Conservation (phyloP, 2,329 filamentous ascomycete genomes). For the Penicillium sp. region DNA sequence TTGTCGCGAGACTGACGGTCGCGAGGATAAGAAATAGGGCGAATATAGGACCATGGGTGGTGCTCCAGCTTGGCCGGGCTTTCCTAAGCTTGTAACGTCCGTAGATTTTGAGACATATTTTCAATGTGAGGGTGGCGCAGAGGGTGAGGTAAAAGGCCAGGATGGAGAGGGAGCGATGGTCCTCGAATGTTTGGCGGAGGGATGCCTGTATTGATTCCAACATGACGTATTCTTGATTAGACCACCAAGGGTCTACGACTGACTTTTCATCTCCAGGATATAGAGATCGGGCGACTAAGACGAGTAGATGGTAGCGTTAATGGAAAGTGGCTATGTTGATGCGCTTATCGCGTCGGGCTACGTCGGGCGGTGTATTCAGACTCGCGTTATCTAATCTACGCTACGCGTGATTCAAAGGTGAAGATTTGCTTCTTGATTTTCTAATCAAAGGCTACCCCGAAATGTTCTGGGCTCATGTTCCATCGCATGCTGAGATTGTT, state of each 20-base stretch:
- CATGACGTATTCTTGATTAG: background rate
- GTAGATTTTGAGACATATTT: constrained; percentile 4
- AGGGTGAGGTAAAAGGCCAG: constrained; percentile 11
- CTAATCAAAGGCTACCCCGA: background rate
- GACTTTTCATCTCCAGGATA: background rate
- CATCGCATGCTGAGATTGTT: background rate
- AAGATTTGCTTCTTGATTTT: background rate
- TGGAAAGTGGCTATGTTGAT: background rate
- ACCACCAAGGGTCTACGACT: background rate
- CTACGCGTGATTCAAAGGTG: background rate
- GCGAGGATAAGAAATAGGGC: constrained; percentile 44
- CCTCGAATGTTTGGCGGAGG: background rate
- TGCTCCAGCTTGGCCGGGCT: constrained; percentile 11
- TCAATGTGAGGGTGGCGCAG: constrained; percentile 3
- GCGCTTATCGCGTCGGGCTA: background rate
- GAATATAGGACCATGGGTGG: constrained; percentile 7
- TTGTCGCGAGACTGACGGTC: constrained; percentile 45
- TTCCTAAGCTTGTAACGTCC: constrained; percentile 9
- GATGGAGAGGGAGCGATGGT: constrained; percentile 12
- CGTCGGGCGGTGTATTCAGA: background rate
- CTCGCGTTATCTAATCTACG: background rate
- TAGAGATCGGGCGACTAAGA: background rate
- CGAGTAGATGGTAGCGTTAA: background rate
- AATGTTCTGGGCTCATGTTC: background rate
- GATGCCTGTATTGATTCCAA: background rate